phyloP scores from a whole-genome alignment of 768 basidiomycete genomes.

The Phallus indusiatus region DNA sequence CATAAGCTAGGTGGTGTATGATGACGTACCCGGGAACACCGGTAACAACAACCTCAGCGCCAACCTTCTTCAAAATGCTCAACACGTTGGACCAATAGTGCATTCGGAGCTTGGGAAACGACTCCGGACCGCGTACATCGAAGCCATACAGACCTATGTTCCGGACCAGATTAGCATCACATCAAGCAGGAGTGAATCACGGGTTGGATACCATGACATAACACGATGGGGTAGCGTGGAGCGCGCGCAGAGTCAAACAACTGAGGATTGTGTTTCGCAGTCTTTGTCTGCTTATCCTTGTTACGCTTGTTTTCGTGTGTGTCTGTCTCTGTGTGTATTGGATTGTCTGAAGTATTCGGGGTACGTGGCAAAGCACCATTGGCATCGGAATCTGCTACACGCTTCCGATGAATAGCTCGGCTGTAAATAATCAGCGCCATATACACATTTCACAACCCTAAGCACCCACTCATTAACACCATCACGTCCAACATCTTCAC shows the following conservation, averaged over 20 bases:
- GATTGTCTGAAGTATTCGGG: background rate
- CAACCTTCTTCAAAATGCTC: conserved; percentile 67
- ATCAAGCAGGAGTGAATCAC: conserved; percentile 7
- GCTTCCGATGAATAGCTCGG: no score
- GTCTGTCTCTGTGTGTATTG: background rate
- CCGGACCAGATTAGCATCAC: background rate
- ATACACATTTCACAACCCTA: no score
- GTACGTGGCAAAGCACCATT: no score
- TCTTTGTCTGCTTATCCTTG: conserved; percentile 19
- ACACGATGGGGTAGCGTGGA: conserved; percentile 83
- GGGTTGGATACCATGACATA: conserved; percentile 80
- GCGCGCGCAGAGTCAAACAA: conserved; percentile 69
- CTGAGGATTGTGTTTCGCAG: conserved; percentile 61
- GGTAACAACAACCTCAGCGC: conserved; percentile 93
- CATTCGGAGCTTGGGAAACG: conserved; percentile 74
- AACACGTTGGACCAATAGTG: conserved; percentile 95
- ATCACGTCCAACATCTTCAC: no score
- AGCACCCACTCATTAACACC: no score
- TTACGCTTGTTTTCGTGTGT: background rate
- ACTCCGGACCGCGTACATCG: conserved; percentile 75
- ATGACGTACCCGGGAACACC: conserved; percentile 77
- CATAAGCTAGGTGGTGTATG: background rate
- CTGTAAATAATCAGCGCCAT: no score
- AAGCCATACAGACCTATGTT: conserved; percentile 83
- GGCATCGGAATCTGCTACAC: no score